Evolutionary conservation across 768 basidiomycete genomes (phyloP), one percentile per base, ranked within the genome.

Genomic region (Mycena metata): DNA sequence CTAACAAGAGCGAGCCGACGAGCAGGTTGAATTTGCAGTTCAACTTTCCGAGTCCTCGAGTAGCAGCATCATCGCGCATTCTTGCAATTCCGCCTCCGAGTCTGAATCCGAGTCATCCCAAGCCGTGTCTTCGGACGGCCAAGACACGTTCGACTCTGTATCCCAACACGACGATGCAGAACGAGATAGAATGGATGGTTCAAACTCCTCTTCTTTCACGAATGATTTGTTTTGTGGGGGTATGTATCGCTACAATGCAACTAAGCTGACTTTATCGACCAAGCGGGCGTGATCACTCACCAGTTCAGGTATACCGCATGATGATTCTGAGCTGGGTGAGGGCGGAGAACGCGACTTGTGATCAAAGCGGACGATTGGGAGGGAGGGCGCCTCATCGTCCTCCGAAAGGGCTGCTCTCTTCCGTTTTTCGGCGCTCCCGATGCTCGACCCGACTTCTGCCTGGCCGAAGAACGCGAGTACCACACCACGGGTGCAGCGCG

Each of bases 391-490:
- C 10, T 52, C 56, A 26, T 52, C 56, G 47, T 65, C 64, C 11
- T 54, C 60, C 52, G 59, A 54, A 55, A 54, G 23, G 3, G 62
- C 41, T 1, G 26, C 47, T 13, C 50, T 26, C 23, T 57, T 47
- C 17, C 60, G 43, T n/a, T 61, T 57, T 36, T 45, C 50, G 33
- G 21, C 36, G 35, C 19, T 26, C 36, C 42, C 19, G 23, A 30
- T 30, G 30, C 6, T 24, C 4, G 42, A 23, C 30, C 15, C 13
- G 13, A 59, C 17, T 6, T 46, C 36, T 10, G 49, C 26, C n/a
- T 19, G 62, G 5, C 49, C 59, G 15, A 30, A 33, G 33, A 67
- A 67, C 8, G 67, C 45, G 41, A 62, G 42, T 5, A 69, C 23
- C n/a, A 69, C 35, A 12, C 35, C 43, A 49, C 41, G 43, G 30